phyloP scores from a whole-genome alignment of 495 filamentous ascomycete genomes.

The Lentithecium fluviatile region DNA sequence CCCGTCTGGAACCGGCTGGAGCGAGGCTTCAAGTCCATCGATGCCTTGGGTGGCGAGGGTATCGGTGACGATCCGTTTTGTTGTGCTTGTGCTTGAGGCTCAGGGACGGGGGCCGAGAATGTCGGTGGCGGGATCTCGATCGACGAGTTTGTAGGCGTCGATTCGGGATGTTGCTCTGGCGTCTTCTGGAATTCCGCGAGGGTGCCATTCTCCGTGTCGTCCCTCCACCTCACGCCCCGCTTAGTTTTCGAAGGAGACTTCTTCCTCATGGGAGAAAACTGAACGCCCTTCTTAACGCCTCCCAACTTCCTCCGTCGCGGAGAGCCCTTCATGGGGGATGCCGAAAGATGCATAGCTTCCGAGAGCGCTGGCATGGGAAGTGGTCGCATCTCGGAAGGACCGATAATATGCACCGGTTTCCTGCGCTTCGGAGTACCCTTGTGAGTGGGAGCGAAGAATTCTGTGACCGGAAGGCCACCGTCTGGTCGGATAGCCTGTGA shows the following conservation, averaged over 20 bases:
- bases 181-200: slow-evolving; percentile 89
- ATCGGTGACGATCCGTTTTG: slow-evolving; percentile 59
- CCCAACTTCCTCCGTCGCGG: slow-evolving; percentile 74
- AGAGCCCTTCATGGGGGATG: slow-evolving; percentile 66
- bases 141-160: slow-evolving; percentile 54
- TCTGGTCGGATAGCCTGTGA: slow-evolving; percentile 89
- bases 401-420: slow-evolving; percentile 53
- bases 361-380: slow-evolving; percentile 21
- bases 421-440: slow-evolving; percentile 72
- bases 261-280: slow-evolving; percentile 78
- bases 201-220: slow-evolving; percentile 78
- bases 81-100: slow-evolving; percentile 18
- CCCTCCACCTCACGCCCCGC: slow-evolving; percentile 84
- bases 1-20: slow-evolving; percentile 83
- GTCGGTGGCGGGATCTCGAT: slow-evolving; percentile 41
- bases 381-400: slow-evolving; percentile 40
- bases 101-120: slow-evolving; percentile 16
- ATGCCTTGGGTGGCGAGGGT: slow-evolving; percentile 49
- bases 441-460: slow-evolving; percentile 65
- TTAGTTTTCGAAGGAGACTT: slow-evolving; percentile 62
- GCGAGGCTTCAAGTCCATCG: slow-evolving; percentile 51
- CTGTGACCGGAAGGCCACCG: slow-evolving; percentile 63
- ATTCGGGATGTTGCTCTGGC: slow-evolving; percentile 60
- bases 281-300: slow-evolving; percentile 70
- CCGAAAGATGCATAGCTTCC: slow-evolving; percentile 45